phyloP scores from a whole-genome alignment of 2,329 filamentous ascomycete species.

The Curvularia spicifera region DNA sequence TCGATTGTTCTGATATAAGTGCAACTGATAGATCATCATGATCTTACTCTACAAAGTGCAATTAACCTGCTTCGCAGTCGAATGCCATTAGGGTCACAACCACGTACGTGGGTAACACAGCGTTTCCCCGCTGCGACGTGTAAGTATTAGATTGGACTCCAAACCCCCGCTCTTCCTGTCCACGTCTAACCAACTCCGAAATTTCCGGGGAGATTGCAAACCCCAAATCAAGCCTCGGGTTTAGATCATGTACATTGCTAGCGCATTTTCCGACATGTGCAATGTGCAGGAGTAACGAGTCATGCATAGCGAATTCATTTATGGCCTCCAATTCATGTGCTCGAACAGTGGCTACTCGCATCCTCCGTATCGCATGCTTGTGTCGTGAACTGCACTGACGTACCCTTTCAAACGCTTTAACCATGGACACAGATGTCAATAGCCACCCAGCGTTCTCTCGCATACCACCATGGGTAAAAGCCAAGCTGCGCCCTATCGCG shows the following conservation, averaged over 20 bases:
- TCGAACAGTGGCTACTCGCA: constrained; percentile 12
- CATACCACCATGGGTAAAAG: constrained; percentile 56
- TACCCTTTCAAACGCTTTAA: constrained; percentile 24
- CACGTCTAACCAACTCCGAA: constrained; percentile 38
- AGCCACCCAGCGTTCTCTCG: constrained; percentile 48
- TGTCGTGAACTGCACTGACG: background rate
- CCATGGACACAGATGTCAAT: constrained; percentile 30
- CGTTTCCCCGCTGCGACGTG: background rate
- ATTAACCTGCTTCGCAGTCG: background rate
- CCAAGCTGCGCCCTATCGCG: constrained; percentile 57
- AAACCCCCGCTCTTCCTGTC: constrained; percentile 1
- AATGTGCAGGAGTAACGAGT: constrained; percentile 22
- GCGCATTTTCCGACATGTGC: constrained; percentile 15
- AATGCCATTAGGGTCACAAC: background rate
- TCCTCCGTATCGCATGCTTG: background rate
- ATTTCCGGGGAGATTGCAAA: constrained; percentile 30
- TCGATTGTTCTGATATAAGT: background rate
- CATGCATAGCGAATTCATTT: constrained; percentile 22
- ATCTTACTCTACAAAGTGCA: background rate
- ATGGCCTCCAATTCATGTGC: constrained; percentile 3
- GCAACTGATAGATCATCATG: background rate
- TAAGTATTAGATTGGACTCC: constrained; percentile 11
- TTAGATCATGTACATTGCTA: constrained; percentile 22
- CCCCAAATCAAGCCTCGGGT: constrained; percentile 13
- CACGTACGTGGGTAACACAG: constrained; percentile 3